Base-by-base conservation (phyloP, 2,329 filamentous ascomycete species). In the Neurospora sp. region DNA sequence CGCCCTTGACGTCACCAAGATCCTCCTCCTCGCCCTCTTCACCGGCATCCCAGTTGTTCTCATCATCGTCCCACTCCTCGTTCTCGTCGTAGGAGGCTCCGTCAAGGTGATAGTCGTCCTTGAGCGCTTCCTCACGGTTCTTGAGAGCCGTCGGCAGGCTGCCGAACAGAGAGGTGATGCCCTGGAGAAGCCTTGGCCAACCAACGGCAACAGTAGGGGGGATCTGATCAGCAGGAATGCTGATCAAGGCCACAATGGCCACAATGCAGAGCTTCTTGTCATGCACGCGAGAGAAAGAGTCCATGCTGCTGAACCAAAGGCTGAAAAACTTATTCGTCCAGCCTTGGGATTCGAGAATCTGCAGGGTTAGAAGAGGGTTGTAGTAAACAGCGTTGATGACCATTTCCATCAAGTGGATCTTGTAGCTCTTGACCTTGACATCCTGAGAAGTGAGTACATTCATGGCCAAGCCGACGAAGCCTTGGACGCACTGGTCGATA, bases 311-410 rank as follows among this genome's bases (percentile, higher is more conserved):
- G 80, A 99, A 99, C 96, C 96, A 99, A 71, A 96, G 83, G 81
- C 92, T 97, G 84, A 99, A 99, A 83, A 99, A 99, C 78, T 96
- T 96, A 82, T 98, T 98, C 6, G 96, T 98, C 95, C 94, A 97
- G 71, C 89, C 91, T 77, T 96, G 95, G 68, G 86, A 83, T 82
- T 99, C 96, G n/a, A 99, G 86, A 43, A 97, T 89, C 72, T 93
- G 90, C 28, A 99, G 86, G 33, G 93, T 87, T 71, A 97, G 85
- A 65, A 91, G 82, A 1, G 96, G 94, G 83, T 97, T 97, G 85
- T 99, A 99, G 85, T 98, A 97, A 76, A 98, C 93, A 69, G 92
- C 89, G 81, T 98, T 98, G 84, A 99, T 97, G 70, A 99, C 89
- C 89, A 99, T 96, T 82, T 99, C 96, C 92, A 99, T 97, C 65